phyloP scores from a whole-genome alignment of 2,329 filamentous ascomycete species.

The Periconia macrospinosa region DNA sequence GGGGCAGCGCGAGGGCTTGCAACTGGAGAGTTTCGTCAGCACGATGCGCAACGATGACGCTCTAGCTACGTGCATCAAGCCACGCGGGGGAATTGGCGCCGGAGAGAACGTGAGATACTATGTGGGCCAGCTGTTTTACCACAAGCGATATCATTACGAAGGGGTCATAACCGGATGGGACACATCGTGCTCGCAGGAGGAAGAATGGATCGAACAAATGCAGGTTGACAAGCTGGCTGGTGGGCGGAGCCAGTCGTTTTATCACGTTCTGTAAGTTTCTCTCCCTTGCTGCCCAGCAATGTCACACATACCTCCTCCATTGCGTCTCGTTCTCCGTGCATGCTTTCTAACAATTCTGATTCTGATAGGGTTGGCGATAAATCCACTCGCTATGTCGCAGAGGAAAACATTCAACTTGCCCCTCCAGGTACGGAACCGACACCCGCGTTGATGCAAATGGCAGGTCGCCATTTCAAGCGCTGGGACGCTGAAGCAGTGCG shows the following conservation, averaged over 20 bases:
- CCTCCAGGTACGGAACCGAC: constrained; percentile 46
- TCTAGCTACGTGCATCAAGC: constrained; percentile 49
- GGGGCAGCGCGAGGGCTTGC: constrained; percentile 53
- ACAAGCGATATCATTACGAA: constrained; percentile 76
- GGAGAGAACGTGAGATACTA: constrained; percentile 17
- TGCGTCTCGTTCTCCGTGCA: constrained; percentile 2
- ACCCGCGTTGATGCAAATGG: constrained; percentile 66
- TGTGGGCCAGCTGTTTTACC: constrained; percentile 81
- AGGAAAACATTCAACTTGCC: constrained; percentile 71
- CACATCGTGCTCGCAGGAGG: constrained; percentile 58
- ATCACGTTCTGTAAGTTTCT: constrained; percentile 79
- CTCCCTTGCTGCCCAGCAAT: background rate
- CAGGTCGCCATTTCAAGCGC: constrained; percentile 85
- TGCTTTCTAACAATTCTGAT: constrained; percentile 2
- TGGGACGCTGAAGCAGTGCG: constrained; percentile 68
- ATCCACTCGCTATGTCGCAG: constrained; percentile 72
- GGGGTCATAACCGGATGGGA: constrained; percentile 92
- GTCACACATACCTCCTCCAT: constrained; percentile 21
- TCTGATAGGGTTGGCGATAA: constrained; percentile 63
- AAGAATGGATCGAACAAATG: constrained; percentile 67
- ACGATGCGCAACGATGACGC: constrained; percentile 60
- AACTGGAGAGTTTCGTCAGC: constrained; percentile 57
- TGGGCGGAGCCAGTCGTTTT: constrained; percentile 72
- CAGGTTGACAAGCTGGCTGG: constrained; percentile 61
- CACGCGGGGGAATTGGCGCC: constrained; percentile 4